These are phyloP conservation scores for Fusarium humuli DNA, from an alignment of 2,329 filamentous ascomycete species.

Conservation along the genomic window DNA sequence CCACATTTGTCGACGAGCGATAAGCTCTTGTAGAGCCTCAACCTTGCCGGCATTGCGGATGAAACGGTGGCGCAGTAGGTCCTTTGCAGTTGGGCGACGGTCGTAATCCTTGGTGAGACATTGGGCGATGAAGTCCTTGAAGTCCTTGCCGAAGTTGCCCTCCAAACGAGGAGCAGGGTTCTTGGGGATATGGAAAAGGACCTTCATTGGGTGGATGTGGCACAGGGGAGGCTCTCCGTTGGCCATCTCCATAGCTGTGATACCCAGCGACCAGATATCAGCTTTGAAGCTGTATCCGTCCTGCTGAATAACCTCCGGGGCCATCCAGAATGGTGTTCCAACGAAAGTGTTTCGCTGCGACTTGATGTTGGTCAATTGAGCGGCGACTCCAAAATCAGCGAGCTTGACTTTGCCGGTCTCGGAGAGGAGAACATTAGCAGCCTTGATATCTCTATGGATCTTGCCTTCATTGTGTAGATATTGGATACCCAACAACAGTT, in stretches of 20 bases:
- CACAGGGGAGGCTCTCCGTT: constrained; percentile 90
- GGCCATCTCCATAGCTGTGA: constrained; percentile 90
- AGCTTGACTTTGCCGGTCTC: constrained; percentile 92
- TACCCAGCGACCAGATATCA: constrained; percentile 92
- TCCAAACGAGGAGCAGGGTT: constrained; percentile 86
- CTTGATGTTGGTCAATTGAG: constrained; percentile 96
- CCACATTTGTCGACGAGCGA: constrained; percentile 84
- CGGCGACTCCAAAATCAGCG: constrained; percentile 96
- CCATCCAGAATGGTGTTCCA: constrained; percentile 98
- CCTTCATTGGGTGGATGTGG: constrained; percentile 91
- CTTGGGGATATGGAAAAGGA: constrained; percentile 91
- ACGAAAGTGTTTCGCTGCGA: constrained; percentile 98
- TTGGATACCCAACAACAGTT: constrained; percentile 88
- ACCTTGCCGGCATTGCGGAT: constrained; percentile 88
- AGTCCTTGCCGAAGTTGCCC: constrained; percentile 86
- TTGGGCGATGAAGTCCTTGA: constrained; percentile 92
- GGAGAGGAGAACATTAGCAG: constrained; percentile 94
- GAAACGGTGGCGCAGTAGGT: constrained; percentile 88
- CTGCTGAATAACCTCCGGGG: constrained; percentile 92
- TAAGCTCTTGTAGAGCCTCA: constrained; percentile 87
- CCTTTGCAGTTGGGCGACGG: constrained; percentile 83
- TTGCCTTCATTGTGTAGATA: constrained; percentile 95
- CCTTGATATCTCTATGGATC: constrained; percentile 97
- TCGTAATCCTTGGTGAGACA: constrained; percentile 95
- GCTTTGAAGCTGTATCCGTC: constrained; percentile 87